phyloP scores from a whole-genome alignment of 441 rosid species.

The Sinapis alba region DNA sequence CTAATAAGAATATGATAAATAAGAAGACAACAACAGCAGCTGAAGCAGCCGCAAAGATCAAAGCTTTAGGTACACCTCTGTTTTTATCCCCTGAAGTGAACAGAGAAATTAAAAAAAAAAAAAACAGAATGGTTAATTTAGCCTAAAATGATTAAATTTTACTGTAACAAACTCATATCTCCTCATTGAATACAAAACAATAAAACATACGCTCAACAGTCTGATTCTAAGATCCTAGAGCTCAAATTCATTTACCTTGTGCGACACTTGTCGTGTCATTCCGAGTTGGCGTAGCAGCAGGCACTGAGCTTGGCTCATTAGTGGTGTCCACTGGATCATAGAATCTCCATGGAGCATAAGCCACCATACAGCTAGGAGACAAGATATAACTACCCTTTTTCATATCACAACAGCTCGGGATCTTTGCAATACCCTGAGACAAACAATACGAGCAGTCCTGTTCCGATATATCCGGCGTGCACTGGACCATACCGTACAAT shows the following conservation, averaged over 20 bases:
- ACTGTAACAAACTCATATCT: neutral
- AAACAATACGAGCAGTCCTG: conserved; percentile 51
- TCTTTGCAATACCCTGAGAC: conserved; percentile 9
- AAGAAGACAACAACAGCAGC: conserved; percentile 7
- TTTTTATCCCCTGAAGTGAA: conserved; percentile 24
- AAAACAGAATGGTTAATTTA: neutral
- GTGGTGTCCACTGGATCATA: conserved; percentile 20
- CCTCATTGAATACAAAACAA: neutral
- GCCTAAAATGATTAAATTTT: too few species aligned
- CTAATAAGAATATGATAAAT: neutral
- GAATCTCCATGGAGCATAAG: conserved; percentile 36
- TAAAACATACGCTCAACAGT: neutral
- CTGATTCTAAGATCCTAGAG: neutral
- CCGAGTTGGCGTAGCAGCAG: conserved; percentile 4
- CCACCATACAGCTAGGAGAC: conserved; percentile 36
- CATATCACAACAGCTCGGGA: conserved; percentile 42
- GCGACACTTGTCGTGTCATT: conserved; percentile 21
- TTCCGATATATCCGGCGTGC: conserved; percentile 53
- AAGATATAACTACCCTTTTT: conserved; percentile 34
- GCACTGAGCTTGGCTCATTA: conserved; percentile 30
- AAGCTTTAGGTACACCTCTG: conserved; percentile 27
- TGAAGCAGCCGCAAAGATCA: conserved; percentile 25
- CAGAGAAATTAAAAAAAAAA: too few species aligned
- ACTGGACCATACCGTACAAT: conserved; percentile 53
- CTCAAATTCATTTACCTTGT: conserved; percentile 21